phyloP scores from a whole-genome alignment of 2,329 filamentous ascomycete species.

The Beauveria scarabaeidicola region DNA sequence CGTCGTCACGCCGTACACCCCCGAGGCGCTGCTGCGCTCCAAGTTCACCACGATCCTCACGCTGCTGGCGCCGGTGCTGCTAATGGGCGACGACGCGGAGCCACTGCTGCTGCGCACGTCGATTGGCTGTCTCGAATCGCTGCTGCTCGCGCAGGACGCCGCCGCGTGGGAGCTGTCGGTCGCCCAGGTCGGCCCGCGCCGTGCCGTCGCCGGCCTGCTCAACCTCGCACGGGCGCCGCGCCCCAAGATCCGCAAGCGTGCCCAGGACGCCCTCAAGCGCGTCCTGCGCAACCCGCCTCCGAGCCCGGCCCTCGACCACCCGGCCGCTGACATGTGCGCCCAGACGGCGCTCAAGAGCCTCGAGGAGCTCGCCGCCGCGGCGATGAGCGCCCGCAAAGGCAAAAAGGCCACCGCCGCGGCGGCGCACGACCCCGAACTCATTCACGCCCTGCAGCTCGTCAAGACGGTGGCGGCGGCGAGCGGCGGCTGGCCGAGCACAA shows the following conservation, averaged over 20 bases:
- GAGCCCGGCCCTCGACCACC: slow-evolving; percentile 87
- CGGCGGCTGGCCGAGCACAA: slow-evolving; percentile 92
- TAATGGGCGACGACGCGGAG: slow-evolving; percentile 70
- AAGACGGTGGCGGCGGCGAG: slow-evolving; percentile 82
- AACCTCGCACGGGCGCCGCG: slow-evolving; percentile 77
- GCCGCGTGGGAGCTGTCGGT: slow-evolving; percentile 80
- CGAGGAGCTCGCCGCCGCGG: slow-evolving; percentile 60
- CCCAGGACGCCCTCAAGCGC: slow-evolving; percentile 78
- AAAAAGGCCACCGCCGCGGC: slow-evolving; percentile 51
- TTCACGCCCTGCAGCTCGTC: slow-evolving; percentile 85
- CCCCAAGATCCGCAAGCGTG: slow-evolving; percentile 89
- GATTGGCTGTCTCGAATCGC: slow-evolving; percentile 87
- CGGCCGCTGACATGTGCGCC: slow-evolving; percentile 91
- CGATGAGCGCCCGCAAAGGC: slow-evolving; percentile 52
- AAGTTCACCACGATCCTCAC: slow-evolving; percentile 93
- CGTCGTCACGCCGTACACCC: slow-evolving; percentile 75
- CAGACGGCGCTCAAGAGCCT: slow-evolving; percentile 79
- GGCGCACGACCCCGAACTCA: slow-evolving; percentile 68
- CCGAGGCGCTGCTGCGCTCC: slow-evolving; percentile 77
- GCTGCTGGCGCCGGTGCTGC: slow-evolving; percentile 74
- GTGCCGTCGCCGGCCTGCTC: slow-evolving; percentile 79
- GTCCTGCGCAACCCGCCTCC: slow-evolving; percentile 80
- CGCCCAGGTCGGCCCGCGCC: slow-evolving; percentile 73
- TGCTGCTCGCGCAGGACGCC: slow-evolving; percentile 81
- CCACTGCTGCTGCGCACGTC: slow-evolving; percentile 78